Evolutionary conservation across 306 rosid species (phyloP).

Genomic region (Fragaria vesca): DNA sequence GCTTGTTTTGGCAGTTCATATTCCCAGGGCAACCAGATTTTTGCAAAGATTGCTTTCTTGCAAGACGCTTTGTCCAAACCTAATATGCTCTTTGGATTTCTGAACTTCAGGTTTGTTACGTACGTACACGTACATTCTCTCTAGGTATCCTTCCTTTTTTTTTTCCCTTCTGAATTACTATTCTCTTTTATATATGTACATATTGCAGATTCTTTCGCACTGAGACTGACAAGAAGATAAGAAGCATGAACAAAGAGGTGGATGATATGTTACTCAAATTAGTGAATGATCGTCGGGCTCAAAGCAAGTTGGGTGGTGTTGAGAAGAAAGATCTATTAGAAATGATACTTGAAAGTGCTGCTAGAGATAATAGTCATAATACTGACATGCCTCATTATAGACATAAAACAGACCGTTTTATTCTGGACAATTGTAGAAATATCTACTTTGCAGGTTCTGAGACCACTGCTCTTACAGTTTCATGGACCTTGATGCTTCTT

Average conservation of each 20-base stretch:
- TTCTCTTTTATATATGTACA: neutral
- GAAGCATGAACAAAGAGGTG: neutral
- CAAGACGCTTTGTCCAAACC: constrained; percentile 7
- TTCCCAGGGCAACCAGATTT: constrained; percentile 18
- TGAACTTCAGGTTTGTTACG: neutral
- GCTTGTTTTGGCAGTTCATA: constrained; percentile 16
- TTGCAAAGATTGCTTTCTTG: constrained; percentile 13
- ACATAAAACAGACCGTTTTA: constrained; percentile 19
- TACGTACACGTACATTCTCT: neutral
- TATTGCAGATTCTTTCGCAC: constrained; percentile 7
- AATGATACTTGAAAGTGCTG: constrained; percentile 17
- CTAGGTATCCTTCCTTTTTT: too few species aligned
- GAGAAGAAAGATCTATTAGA: constrained; percentile 1
- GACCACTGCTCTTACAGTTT: constrained; percentile 20
- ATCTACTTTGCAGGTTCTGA: constrained; percentile 30
- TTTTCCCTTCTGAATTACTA: neutral
- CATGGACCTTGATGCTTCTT: constrained; percentile 22
- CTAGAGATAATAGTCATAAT: neutral
- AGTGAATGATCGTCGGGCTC: constrained; percentile 1
- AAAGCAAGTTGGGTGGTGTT: neutral
- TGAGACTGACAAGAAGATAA: constrained; percentile 7
- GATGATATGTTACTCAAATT: constrained; percentile 18
- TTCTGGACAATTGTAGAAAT: constrained; percentile 13
- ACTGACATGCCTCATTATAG: neutral
- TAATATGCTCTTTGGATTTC: constrained; percentile 10